Evolutionary conservation across 2,329 filamentous ascomycete species (phyloP).

Genomic region (Curvularia spicifera): DNA sequence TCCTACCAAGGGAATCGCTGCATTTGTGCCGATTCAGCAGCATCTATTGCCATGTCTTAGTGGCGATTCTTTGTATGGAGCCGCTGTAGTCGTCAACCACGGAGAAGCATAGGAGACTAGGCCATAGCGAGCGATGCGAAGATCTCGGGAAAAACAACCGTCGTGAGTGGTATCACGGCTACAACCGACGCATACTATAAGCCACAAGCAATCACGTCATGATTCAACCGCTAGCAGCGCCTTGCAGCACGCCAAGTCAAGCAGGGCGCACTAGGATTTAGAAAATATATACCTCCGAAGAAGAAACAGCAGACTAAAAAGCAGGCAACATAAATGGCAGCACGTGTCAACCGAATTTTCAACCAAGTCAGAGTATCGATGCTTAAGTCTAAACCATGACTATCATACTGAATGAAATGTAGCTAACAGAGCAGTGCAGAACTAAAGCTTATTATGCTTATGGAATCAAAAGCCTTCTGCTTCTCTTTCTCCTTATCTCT

Average conservation of each 20-base stretch:
- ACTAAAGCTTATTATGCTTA: slow-evolving; percentile 26
- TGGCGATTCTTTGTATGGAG: not conserved
- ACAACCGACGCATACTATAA: not conserved
- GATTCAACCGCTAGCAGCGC: not conserved
- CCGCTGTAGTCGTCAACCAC: not conserved
- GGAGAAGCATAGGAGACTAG: not conserved
- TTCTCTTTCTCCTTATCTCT: slow-evolving; percentile 2
- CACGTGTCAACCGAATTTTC: not conserved
- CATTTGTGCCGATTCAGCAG: not conserved
- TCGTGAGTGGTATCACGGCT: not conserved
- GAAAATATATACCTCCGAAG: not conserved
- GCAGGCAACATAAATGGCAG: not conserved
- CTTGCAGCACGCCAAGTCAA: not conserved
- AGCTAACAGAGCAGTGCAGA: slow-evolving; percentile 34
- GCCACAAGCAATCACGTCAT: not conserved
- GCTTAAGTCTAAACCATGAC: slow-evolving; percentile 21
- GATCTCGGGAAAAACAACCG: not conserved
- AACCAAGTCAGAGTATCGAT: slow-evolving; percentile 4
- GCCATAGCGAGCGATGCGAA: not conserved
- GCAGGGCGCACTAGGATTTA: not conserved
- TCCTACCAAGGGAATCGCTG: not conserved
- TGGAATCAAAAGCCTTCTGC: slow-evolving; percentile 14
- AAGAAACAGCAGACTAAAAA: not conserved
- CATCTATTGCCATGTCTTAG: not conserved
- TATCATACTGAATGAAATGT: slow-evolving; percentile 42